phyloP scores from a whole-genome alignment of 805 yeast genomes.

The Ogataea wickerhamii region DNA sequence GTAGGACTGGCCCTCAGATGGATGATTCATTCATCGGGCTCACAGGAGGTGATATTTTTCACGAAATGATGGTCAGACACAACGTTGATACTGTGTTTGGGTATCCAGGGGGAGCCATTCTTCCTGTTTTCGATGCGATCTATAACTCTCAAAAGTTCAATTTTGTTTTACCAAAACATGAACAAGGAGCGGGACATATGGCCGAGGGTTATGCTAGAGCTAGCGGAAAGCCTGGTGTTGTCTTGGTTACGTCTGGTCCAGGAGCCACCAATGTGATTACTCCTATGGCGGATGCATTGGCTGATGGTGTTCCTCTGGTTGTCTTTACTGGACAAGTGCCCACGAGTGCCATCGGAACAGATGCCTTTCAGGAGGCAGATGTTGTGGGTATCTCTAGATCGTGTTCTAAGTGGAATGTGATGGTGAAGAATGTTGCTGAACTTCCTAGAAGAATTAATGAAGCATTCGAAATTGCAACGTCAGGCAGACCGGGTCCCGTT shows the following conservation, averaged over 20 bases:
- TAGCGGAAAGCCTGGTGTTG: slow-evolving; percentile 94
- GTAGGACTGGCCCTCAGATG: slow-evolving; percentile 33
- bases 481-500: slow-evolving; percentile 98
- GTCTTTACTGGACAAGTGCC: slow-evolving; percentile 98
- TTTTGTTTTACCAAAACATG: slow-evolving; percentile 92
- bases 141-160: slow-evolving; percentile 85
- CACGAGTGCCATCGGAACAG: slow-evolving; percentile 94
- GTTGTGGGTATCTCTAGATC: slow-evolving; percentile 95
- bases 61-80: slow-evolving; percentile 97
- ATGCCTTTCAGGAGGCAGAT: slow-evolving; percentile 99
- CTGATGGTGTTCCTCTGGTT: slow-evolving; percentile 96
- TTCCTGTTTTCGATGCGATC: slow-evolving; percentile 97
- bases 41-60: slow-evolving; percentile 98
- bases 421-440: slow-evolving; percentile 94
- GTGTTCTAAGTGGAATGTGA: slow-evolving; percentile 98
- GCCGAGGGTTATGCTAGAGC: slow-evolving; percentile 99
- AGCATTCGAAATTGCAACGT: slow-evolving; percentile 93
- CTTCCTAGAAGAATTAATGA: slow-evolving; percentile 94
- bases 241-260: slow-evolving; percentile 97
- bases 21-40: slow-evolving; percentile 90
- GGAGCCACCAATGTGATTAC: slow-evolving; percentile 98
- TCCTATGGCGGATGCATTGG: slow-evolving; percentile 97
- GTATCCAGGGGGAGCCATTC: slow-evolving; percentile 98
- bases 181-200: slow-evolving; percentile 99
- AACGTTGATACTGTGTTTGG: slow-evolving; percentile 95